phyloP scores from a whole-genome alignment of 306 rosid genomes.

The Alnus rubra region DNA sequence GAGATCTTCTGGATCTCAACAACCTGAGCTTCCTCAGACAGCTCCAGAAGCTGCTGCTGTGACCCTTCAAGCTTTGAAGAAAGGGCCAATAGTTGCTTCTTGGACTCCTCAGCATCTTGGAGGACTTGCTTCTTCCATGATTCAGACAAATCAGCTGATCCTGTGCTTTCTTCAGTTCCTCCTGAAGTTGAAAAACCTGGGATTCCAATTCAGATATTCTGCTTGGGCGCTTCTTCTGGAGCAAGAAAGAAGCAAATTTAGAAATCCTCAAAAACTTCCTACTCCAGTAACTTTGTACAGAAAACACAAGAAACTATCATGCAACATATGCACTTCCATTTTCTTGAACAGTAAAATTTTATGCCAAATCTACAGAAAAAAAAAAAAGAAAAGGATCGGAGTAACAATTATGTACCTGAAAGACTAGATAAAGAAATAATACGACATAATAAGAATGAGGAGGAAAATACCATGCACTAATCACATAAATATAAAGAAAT shows the following conservation, averaged over 20 bases:
- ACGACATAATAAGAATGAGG: not conserved
- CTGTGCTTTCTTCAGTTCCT: slow-evolving; percentile 64
- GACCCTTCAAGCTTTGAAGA: slow-evolving; percentile 70
- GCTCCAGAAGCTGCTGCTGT: slow-evolving; percentile 57
- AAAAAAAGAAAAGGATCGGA: slow-evolving; percentile 9
- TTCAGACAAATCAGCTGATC: slow-evolving; percentile 61
- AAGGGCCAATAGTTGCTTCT: slow-evolving; percentile 50
- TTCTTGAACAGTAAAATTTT: not conserved
- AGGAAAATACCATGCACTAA: not conserved
- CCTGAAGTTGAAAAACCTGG: slow-evolving; percentile 76
- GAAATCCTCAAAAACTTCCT: slow-evolving; percentile 15
- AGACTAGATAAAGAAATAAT: not conserved
- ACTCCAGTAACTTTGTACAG: not conserved
- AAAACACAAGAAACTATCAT: not conserved
- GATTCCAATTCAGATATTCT: slow-evolving; percentile 83
- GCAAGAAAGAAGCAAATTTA: slow-evolving; percentile 24
- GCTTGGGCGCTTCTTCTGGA: slow-evolving; percentile 81
- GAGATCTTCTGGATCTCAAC: slow-evolving; percentile 54
- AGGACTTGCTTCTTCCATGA: slow-evolving; percentile 72
- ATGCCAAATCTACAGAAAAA: not conserved
- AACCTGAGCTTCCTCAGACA: slow-evolving; percentile 55
- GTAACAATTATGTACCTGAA: not conserved
- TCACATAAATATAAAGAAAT: not conserved
- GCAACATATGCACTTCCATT: not conserved
- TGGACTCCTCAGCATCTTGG: slow-evolving; percentile 68